Conservation (phyloP, 2,329 filamentous ascomycete genomes). For the Fusarium xyrophilum region DNA sequence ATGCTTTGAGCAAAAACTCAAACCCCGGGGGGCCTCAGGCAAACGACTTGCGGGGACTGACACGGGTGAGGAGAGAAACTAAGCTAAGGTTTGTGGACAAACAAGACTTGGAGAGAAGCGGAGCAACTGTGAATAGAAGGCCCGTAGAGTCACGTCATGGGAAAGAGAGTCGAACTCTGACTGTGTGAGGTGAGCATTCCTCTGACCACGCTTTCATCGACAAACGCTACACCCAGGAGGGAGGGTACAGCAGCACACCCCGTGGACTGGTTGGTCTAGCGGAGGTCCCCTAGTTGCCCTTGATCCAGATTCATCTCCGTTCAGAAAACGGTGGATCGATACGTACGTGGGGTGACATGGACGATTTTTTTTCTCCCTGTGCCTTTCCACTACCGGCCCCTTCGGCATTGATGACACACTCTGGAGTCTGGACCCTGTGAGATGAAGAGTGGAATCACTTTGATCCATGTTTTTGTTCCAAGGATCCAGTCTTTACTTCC, state of each 20-base stretch:
- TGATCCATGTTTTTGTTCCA: conserved; percentile 17
- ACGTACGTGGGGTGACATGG: conserved; percentile 16
- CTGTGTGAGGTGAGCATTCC: conserved; percentile 15
- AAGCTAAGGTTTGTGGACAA: conserved; percentile 10
- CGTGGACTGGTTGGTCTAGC: conserved; percentile 4
- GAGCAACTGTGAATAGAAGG: conserved; percentile 23
- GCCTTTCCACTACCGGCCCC: conserved; percentile 10
- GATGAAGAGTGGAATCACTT: conserved; percentile 7
- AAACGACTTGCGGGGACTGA: conserved; percentile 31
- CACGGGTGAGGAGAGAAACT: conserved; percentile 13
- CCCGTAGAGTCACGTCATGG: conserved; percentile 31
- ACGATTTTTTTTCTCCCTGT: not conserved
- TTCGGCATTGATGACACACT: conserved; percentile 28
- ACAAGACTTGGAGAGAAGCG: conserved; percentile 21
- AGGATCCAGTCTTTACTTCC: conserved; percentile 30
- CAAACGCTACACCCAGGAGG: not conserved
- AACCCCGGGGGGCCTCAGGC: conserved; percentile 20
- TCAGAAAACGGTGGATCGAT: conserved; percentile 29
- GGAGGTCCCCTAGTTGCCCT: conserved; percentile 9
- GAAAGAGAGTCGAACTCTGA: not conserved
- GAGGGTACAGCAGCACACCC: not conserved
- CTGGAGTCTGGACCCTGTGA: conserved; percentile 16
- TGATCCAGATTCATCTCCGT: conserved; percentile 32
- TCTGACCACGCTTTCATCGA: not conserved
- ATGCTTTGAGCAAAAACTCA: conserved; percentile 26